Base-by-base conservation (phyloP, 768 basidiomycete genomes). In the Xanthoconium stramineum region DNA sequence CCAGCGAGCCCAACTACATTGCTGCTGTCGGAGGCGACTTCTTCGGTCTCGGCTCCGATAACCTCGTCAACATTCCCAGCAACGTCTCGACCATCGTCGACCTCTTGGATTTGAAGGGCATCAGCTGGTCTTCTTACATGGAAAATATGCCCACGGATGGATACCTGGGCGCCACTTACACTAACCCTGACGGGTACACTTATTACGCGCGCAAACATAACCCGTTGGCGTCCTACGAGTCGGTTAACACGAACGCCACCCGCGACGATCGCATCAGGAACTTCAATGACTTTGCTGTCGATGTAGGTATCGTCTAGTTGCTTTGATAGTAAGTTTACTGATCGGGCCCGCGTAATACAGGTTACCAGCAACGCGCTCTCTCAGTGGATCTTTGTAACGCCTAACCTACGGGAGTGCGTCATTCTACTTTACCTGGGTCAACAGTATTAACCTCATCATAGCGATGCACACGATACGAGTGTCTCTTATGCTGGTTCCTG, bases 331-430 rank as follows among this genome's bases (percentile, higher is more conserved):
- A 3, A 35, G 28, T 19, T 52, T 35, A 11, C 45, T 61, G n/a
- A 47, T n/a, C 19, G 35, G 28, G 20, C 29, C 12, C 11, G 30
- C 11, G 33, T 35, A 35, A 35, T 24, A 24, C 24, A 69, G 68
- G n/a, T 69, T 30, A 47, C 73, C 19, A 76, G 76, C 15, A 66
- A 76, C 44, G 71, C 72, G 1, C 66, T 87, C 44, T 78, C 83
- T 11, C 84, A 85, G 53, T 86, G 83, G 82, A 60, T 75, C 9
- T 85, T 82, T 57, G 74, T 87, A 52, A 85, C 85, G 1, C 85
- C 85, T 12, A 86, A 86, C 65, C 70, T 83, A 11, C 58, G 56
- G 32, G 47, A 71, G 69, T 65, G 29, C 5, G 69, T 58, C n/a
- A 36, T 11, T 9, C 52, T 35, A 24, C 24, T 35, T 35, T 40